Base-by-base conservation (phyloP, 768 basidiomycete species). In the Phallus indusiatus region DNA sequence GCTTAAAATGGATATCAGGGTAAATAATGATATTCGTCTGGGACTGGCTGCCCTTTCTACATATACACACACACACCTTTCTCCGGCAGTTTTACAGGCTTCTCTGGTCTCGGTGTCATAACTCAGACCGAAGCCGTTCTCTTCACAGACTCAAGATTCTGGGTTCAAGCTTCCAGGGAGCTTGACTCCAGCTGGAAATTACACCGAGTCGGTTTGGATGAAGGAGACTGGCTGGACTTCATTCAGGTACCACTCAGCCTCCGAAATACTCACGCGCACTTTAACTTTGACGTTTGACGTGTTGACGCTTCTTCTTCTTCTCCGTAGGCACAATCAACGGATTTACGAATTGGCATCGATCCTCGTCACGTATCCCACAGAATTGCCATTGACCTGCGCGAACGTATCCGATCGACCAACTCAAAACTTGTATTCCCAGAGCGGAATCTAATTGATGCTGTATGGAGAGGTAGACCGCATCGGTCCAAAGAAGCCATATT, bases 291-390 rank as follows among this genome's bases (percentile, higher is more conserved):
- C n/a, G n/a, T n/a, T n/a, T n/a, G n/a, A n/a, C n/a, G n/a, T n/a
- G n/a, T n/a, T n/a, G n/a, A n/a, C n/a, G n/a, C n/a, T 14, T 42
- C 3, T 42, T 4, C 4, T 42, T 42, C 42, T n/a, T 42, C 12
- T 42, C 42, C 12, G 4, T 42, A 42, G 42, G 14, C 14, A 42
- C n/a, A n/a, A 4, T 68, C 51, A 28, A 68, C 67, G 53, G 73
- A 73, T 47, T 68, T 77, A 22, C 75, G 81, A 64, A 81, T 94
- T 53, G 92, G 91, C 14, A 78, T 94, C 57, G 92, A 95, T 69
- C 85, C 90, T 2, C 82, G 88, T 12, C 86, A 91, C 81, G 72
- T 94, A 58, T 81, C 88, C 0, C 82, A 87, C 66, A 82, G 85
- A 66, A 84, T 84, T 59, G 86, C 85, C 14, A 75, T 78, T 9